Conservation (phyloP, 192 early-diverging fungal species). For the Coemansia sp. region DNA sequence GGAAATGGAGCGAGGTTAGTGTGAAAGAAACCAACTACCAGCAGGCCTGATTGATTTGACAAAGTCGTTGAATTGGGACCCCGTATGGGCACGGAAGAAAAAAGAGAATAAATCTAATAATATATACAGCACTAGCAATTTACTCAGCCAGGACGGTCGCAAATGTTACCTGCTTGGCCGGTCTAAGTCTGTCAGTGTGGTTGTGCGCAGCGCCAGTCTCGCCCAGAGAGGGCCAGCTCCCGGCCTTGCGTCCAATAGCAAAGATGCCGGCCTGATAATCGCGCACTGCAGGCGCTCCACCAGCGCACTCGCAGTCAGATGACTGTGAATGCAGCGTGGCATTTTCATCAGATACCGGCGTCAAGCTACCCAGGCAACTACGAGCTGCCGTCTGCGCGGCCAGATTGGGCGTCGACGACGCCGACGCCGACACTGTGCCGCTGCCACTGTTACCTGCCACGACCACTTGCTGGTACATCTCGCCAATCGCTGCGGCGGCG, state of each 20-base stretch:
- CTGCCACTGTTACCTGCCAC: slow-evolving; percentile 12
- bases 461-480: slow-evolving; percentile 30
- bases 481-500: slow-evolving; percentile 10
- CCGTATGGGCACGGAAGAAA: neutral
- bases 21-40: no score
- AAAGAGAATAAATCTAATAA: neutral
- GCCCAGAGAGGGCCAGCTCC: slow-evolving; percentile 1
- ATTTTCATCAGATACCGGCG: slow-evolving; percentile 43
- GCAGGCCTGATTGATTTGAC: neutral
- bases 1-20: neutral
- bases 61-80: neutral
- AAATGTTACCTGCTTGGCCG: slow-evolving; percentile 49
- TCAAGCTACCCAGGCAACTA: slow-evolving; percentile 25
- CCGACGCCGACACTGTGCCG: slow-evolving; percentile 2
- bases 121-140: neutral
- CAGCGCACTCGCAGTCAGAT: slow-evolving; percentile 19
- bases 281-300: slow-evolving; percentile 7
- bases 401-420: slow-evolving; percentile 25
- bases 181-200: slow-evolving; percentile 2
- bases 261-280: slow-evolving; percentile 8
- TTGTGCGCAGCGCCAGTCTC: neutral
- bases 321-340: slow-evolving; percentile 26
- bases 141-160: slow-evolving; percentile 11
- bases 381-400: neutral
- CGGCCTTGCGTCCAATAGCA: slow-evolving; percentile 7